Evolutionary conservation across 1,284 basidiomycete species (phyloP), one percentile per base, ranked within the genome.

Genomic region (Chiua sp.): DNA sequence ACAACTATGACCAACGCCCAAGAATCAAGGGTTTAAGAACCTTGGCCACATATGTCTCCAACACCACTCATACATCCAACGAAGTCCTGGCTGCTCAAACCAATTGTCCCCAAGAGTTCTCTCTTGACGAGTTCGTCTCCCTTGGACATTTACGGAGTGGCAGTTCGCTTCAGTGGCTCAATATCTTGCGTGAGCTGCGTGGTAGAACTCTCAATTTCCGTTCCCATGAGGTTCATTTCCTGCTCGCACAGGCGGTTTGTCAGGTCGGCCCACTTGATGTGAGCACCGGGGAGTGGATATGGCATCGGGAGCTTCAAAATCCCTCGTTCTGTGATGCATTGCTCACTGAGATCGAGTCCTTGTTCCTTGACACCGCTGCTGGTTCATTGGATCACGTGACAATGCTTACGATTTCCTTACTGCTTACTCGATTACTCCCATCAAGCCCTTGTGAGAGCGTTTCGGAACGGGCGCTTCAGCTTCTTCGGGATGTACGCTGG

Each of bases 151-250:
- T 84, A 37, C 79, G 82, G 1, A 75, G 77, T 39, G 81, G 82
- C 4, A 59, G 68, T 4, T 68, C 66, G 1, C 60, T 83, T 0
- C 82, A 85, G 50, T 85, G 82, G 83, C 60, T 79, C 39, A 85
- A 85, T 56, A 78, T 85, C 13, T 61, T 75, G 11, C 72, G 75
- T 18, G 81, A 78, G 60, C 57, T 84, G n/a, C 69, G 69, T 16
- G 70, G 74, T 18, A 68, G 72, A 16, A 59, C 59, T 1, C 65
- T 84, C 22, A 75, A 72, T 2, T 78, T 82, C 51, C 64, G 68
- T 44, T 60, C 65, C 3, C 68, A 73, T n/a, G 78, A 76, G 16
- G 79, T 83, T 0, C 68, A 79, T 51, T 49, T 70, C 7, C 66
- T 84, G 7, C 30, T 82, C 3, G 65, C 65, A 13, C 80, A 81